Evolutionary conservation across 2,329 filamentous ascomycete species (phyloP), one percentile per base, ranked within the genome.

Genomic region (Arthrobotrys sphaeroides): DNA sequence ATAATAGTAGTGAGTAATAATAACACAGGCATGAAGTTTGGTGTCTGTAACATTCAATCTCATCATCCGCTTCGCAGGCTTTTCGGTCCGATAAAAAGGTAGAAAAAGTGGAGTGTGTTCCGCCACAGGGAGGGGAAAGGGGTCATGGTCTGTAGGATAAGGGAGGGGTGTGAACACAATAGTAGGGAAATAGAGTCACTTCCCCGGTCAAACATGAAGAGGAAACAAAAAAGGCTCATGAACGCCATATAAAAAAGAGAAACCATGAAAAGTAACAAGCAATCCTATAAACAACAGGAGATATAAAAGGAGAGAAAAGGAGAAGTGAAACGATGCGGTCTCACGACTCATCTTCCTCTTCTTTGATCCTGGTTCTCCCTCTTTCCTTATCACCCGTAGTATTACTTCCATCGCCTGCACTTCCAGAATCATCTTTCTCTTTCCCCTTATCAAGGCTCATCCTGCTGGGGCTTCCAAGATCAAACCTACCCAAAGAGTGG

Each of bases 361-460:
- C 26, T 28, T 68, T 74, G 16, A 40, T 67, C 70, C 33, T 59
- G n/a, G 55, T 38, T 65, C 47, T 64, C 12, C 24, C 64, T 13
- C 26, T 31, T 49, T 69, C 53, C 13, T 60, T 57, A 12, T 12
- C 20, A 38, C 16, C 51, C n/a, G 13, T 26, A 26, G 22, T n/a
- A 22, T 3, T 26, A 10, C 40, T n/a, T 22, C 38, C 51, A 24
- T n/a, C 9, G 12, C 51, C 28, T 38, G 28, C 51, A 55, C 22
- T 55, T 38, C 38, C 38, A n/a, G 43, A 43, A 12, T 75, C 72
- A 3, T 60, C 51, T 12, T 59, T 75, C n/a, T 65, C 64, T 31
- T 69, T 75, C 13, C 57, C 64, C 38, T 64, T 69, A 24, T 75
- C 72, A 22, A 75, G 51, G 36, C 55, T 69, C 22, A 75, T 69